Percentiles rank a stretch among this genome's conserved stretches.
phyloP scores from a whole-genome alignment of 352 stramenopile genomes.

The Globisporangium echinulatum region DNA sequence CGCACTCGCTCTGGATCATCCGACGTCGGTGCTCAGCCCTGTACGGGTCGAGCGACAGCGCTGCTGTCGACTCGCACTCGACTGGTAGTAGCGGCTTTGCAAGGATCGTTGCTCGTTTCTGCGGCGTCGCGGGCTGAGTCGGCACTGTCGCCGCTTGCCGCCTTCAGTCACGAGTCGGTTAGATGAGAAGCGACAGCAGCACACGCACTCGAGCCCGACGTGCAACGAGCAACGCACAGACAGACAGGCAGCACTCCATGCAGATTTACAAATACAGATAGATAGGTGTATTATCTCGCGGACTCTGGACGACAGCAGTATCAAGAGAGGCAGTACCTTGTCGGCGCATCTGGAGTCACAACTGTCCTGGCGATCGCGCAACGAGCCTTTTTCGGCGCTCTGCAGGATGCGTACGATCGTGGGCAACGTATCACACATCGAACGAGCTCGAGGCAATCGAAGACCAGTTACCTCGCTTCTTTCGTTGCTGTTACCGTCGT shows the following conservation, averaged over 20 bases:
- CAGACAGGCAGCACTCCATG: not conserved
- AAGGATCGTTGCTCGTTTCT: slow-evolving; percentile 5
- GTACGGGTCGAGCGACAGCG: slow-evolving; percentile 45
- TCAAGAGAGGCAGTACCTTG: slow-evolving; percentile 27
- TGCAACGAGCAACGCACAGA: not conserved
- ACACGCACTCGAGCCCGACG: not conserved
- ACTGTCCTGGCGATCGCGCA: slow-evolving; percentile 12
- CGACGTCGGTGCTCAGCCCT: slow-evolving; percentile 33
- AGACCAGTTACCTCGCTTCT: slow-evolving; percentile 30
- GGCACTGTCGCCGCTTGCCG: not conserved
- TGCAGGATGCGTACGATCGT: slow-evolving; percentile 17
- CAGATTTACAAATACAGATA: slow-evolving; percentile 14
- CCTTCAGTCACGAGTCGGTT: slow-evolving; percentile 9
- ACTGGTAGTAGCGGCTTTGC: slow-evolving; percentile 2
- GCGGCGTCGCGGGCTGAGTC: not conserved
- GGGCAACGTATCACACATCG: slow-evolving; percentile 2
- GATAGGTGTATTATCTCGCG: slow-evolving; percentile 18
- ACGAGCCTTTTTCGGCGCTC: slow-evolving; percentile 23
- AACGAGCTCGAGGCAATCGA: not conserved
- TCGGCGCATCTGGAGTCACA: slow-evolving; percentile 20
- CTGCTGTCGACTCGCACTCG: not conserved
- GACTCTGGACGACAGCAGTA: not conserved
- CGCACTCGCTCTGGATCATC: slow-evolving; percentile 32
- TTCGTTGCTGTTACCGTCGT: slow-evolving; percentile 1
- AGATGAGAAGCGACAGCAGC: not conserved